Evolutionary conservation across 2,329 filamentous ascomycete genomes (phyloP).

Genomic region (Penicillium sp.): DNA sequence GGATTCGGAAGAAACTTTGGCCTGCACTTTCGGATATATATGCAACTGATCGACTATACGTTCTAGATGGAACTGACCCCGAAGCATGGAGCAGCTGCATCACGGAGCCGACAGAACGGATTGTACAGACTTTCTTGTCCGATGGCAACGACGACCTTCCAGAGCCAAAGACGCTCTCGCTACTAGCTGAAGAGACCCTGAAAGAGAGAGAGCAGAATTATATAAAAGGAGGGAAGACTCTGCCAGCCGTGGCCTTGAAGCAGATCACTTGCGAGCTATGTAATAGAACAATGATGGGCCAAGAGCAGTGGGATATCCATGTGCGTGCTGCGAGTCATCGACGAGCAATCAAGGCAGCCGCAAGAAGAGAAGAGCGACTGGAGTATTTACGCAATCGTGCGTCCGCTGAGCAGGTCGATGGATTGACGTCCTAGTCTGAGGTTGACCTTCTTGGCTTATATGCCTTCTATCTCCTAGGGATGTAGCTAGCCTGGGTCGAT

Average conservation of each 20-base stretch:
- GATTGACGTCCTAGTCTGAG: not conserved
- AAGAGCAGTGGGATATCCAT: slow-evolving; percentile 57
- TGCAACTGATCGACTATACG: slow-evolving; percentile 59
- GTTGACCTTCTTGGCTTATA: not conserved
- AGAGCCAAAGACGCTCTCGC: slow-evolving; percentile 54
- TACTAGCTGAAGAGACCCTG: slow-evolving; percentile 54
- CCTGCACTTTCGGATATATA: slow-evolving; percentile 59
- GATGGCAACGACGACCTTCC: slow-evolving; percentile 50
- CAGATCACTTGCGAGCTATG: slow-evolving; percentile 66
- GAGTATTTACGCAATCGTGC: slow-evolving; percentile 29
- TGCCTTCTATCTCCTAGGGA: not conserved
- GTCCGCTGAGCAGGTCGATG: not conserved
- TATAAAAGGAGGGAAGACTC: slow-evolving; percentile 33
- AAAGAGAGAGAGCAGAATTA: slow-evolving; percentile 50
- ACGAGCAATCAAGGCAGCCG: slow-evolving; percentile 48
- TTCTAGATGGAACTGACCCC: slow-evolving; percentile 75
- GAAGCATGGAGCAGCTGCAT: slow-evolving; percentile 61
- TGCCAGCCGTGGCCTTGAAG: slow-evolving; percentile 39
- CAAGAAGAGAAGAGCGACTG: slow-evolving; percentile 27
- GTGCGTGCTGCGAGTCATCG: slow-evolving; percentile 55
- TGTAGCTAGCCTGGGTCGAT: not conserved
- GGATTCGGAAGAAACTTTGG: slow-evolving; percentile 81
- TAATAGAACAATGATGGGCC: slow-evolving; percentile 51
- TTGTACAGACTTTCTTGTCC: slow-evolving; percentile 62
- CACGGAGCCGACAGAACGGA: slow-evolving; percentile 56